Evolutionary conservation across 352 stramenopile genomes (phyloP), one percentile per base, ranked within the genome.

Genomic region (Thalassiosira livingstoniorum): DNA sequence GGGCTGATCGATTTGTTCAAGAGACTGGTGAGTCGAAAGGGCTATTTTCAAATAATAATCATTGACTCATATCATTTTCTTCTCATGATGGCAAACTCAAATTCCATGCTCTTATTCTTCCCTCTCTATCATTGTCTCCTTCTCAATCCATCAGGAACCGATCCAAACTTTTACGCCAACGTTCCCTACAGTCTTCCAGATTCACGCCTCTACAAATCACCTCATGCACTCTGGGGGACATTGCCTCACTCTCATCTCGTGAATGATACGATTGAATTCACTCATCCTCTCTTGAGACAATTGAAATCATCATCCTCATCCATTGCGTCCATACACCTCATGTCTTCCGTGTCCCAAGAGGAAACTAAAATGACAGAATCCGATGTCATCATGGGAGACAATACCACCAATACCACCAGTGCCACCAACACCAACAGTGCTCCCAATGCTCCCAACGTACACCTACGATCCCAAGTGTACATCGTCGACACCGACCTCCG

Each of bases 401-500:
- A n/a, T n/a, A n/a, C n/a, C n/a, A n/a, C n/a, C n/a, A n/a, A n/a
- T n/a, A n/a, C n/a, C n/a, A n/a, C n/a, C n/a, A n/a, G n/a, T n/a
- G n/a, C n/a, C n/a, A n/a, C n/a, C n/a, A n/a, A n/a, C n/a, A n/a
- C n/a, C n/a, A n/a, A n/a, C n/a, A n/a, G n/a, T n/a, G n/a, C n/a
- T n/a, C n/a, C n/a, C n/a, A n/a, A 64, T 37, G 27, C 11, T 51
- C 32, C 51, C 0, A 45, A 43, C 54, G 75, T 85, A 32, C 32
- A 42, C 57, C 51, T 88, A 34, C 27, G 62, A 35, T 67, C 64
- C n/a, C 75, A 65, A 75, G 5, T 88, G 1, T 85, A 81, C 63
- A 80, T 95, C 15, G 66, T 95, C 5, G 91, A 95, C 65, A 95
- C 91, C 18, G 91, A 95, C 78, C 75, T 94, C 21, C 76, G 91